Base-by-base conservation (phyloP, 805 yeast species). In the Isabelozyma rhagii region DNA sequence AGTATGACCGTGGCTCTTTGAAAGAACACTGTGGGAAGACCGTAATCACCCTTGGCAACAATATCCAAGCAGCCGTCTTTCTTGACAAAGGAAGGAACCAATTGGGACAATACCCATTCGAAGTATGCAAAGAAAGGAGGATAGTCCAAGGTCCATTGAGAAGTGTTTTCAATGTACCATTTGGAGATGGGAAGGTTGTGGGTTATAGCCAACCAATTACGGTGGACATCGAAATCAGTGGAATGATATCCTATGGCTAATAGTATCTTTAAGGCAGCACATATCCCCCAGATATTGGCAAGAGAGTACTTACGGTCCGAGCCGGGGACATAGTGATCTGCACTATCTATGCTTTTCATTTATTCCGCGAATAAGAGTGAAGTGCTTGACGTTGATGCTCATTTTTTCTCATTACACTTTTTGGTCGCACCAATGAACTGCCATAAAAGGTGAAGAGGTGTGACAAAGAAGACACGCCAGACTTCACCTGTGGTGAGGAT, bases 41-140 rank as follows among this genome's bases (percentile, higher is more conserved):
- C 89, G 66, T 87, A 89, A 15, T 67, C 55, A 8, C 96, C 96
- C 39, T 74, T 76, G 38, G 72, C 79, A 0, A 82, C 83, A 41
- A 92, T 77, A 46, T 80, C 86, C 41, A 92, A 72, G 61, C 96
- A 86, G 0, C 97, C 97, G 66, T 92, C 97, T 0, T 74, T 64
- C 5, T 66, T 70, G 1, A 88, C 96, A 0, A 62, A 28, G 1
- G 57, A 45, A 0, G 97, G 96, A 1, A 87, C 93, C 48, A 88
- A 76, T 46, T 77, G 84, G 0, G 96, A 77, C 44, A 94, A 64
- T 3, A 77, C 17, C 88, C 91, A 90, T 66, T 94, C 99, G 58
- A 94, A 93, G 67, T 90, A 92, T 0, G 99, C 99, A 68, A 94
- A 94, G 60, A 91, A 89, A 0, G 99, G 99, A 9, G 99, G 99